Evolutionary conservation across 768 basidiomycete genomes (phyloP), one percentile per base, ranked within the genome.

Genomic region (Galerina marginata): DNA sequence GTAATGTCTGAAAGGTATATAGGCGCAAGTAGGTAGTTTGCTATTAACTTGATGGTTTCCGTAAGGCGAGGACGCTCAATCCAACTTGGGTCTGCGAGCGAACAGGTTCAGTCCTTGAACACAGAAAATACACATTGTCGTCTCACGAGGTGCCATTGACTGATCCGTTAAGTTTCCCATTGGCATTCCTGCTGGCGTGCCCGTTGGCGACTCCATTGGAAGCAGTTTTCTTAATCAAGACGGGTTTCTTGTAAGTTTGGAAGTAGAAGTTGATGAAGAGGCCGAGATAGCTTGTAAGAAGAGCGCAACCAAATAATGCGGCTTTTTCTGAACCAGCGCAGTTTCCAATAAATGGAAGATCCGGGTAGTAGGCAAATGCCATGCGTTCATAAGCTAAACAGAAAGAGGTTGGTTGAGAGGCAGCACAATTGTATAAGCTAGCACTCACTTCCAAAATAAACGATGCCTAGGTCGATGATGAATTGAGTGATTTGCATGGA

Each of bases 401-500:
- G 54, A 57, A 47, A 58, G 38, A 45, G 50, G 50, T 42, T 62
- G 59, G 60, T 49, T 23, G 25, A 14, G 54, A 4, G 16, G 23
- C 52, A n/a, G 9, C 15, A 57, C 12, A 23, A 9, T 7, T 60
- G 2, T 40, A 29, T 58, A 37, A 16, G 44, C 48, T 44, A 54
- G 15, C 7, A 89, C 95, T 68, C 71, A 93, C 96, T 95, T 71
- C 93, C 97, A 67, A 96, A 97, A 83, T 97, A 99, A 62, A 96
- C 93, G 58, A 91, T 78, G 74, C 84, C 84, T 16, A 99, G 78
- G 77, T 99, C 96, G 70, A 99, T 88, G 63, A 99, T 76, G 73
- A 99, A 99, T 77, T 99, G 97, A 23, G 83, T 83, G 68, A 99
- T 99, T 79, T 99, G 97, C 90, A 99, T 91, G 25, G 85, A 87